Evolutionary conservation across 2,329 filamentous ascomycete species (phyloP), one percentile per base, ranked within the genome.

Genomic region (Tolypocladium pustulatum): DNA sequence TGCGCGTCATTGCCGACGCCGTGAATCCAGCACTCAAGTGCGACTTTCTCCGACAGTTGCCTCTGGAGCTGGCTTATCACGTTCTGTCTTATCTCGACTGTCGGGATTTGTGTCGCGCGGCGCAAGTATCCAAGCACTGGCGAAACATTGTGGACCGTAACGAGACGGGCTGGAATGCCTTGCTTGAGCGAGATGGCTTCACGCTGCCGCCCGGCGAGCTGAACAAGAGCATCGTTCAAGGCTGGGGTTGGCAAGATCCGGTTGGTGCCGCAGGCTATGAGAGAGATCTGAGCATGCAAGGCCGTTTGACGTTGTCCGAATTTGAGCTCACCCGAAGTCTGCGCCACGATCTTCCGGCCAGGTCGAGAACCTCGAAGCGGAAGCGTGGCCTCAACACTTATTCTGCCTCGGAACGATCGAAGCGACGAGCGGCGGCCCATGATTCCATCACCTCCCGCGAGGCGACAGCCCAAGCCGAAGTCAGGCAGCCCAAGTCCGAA

Each of bases 211-310:
- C 86, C 0, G 90, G 90, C 22, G 94, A 99, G 72, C 79, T 99
- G 30, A 86, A 90, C 63, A 87, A 87, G 65, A 92, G 94, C 36
- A 91, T 97, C 58, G 78, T 80, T 49, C 90, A 97, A 76, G 94
- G 94, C 17, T 99, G 94, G 94, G 94, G 92, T 17, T 99, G 94
- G 91, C 94, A 99, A 70, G 90, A 93, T 68, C 90, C 92, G 0
- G 82, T 85, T 58, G 89, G 88, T 0, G 73, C 80, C 4, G 83
- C 89, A 57, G 90, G 89, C 30, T 90, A 82, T 58, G 94, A 99
- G 72, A 81, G 84, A 59, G 92, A 99, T 69, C 73, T 97, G 55
- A 90, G 89, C 71, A 73, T 79, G 62, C 76, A 79, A 52, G 79
- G 70, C 61, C 78, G 74, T 56, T 71, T 84, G 57, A 80, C 78